A percentile compares a stretch with the other conserved stretches of the same genome.
phyloP scores from a whole-genome alignment of 2,329 filamentous ascomycete genomes.

The Colletotrichum orbiculare region DNA sequence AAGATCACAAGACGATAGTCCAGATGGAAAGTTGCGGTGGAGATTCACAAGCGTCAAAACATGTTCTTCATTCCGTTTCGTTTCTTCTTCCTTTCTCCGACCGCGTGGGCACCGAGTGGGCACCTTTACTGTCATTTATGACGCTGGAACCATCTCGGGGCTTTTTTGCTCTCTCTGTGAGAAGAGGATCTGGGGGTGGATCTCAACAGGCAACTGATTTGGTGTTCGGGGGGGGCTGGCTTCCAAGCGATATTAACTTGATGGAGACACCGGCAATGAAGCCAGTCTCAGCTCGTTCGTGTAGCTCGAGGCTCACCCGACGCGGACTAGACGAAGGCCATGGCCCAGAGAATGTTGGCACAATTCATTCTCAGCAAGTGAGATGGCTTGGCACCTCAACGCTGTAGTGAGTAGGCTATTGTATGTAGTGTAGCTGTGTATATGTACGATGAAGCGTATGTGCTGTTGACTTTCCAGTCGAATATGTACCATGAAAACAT shows the following conservation, averaged over 20 bases:
- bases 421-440: not conserved
- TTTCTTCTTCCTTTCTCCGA: too few relatives aligned
- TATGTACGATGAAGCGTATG: conserved; percentile 29
- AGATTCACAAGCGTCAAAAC: too few relatives aligned
- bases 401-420: not conserved
- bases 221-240: not conserved
- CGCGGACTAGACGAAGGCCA: not conserved
- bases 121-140: not conserved
- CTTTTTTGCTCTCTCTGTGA: conserved; percentile 1
- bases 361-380: conserved; percentile 3
- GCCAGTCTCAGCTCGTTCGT: not conserved
- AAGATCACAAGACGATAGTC: not conserved
- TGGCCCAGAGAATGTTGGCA: not conserved
- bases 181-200: conserved; percentile 12
- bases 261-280: not conserved
- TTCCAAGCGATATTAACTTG: conserved; percentile 1
- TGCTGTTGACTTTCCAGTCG: conserved; percentile 12
- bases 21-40: not conserved
- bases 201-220: conserved; percentile 8
- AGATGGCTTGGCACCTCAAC: conserved; percentile 17
- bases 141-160: not conserved
- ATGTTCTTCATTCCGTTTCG: too few relatives aligned
- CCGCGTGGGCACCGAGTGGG: too few relatives aligned
- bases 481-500: conserved; percentile 30
- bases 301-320: not conserved